Base-by-base conservation (phyloP, 2,329 filamentous ascomycete species). In the Stemphylium vesicarium region DNA sequence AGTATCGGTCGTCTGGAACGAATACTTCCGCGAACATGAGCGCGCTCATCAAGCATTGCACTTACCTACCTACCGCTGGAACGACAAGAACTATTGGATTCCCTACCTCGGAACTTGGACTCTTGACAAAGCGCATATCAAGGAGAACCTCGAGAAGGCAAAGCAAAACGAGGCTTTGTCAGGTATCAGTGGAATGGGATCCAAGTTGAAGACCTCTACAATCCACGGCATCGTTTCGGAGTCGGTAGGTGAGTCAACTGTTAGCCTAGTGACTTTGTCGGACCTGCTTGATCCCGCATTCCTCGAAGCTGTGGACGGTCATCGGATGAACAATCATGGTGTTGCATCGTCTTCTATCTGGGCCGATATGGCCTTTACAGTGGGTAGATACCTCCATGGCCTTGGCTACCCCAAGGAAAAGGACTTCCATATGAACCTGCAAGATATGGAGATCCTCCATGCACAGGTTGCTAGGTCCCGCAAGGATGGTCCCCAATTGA, bases 291-390 rank as follows among this genome's bases (percentile, higher is more conserved):
- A 40, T 40, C 38, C 38, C 16, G 38, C 38, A 24, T 40, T 40
- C 38, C 38, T 40, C 18, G 38, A 40, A 40, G 38, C 38, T 24
- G 38, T 40, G 10, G 38, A 40, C 26, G 73, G 22, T 16, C 59
- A 12, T 37, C 26, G 24, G 16, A 51, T 44, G 48, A 51, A 51
- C 18, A 44, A 44, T 20, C 42, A 42, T 20, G 35, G 37, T 33
- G 71, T 73, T 11, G 65, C 78, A 45, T 71, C 66, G 41, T 71
- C 75, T 89, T 69, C 69, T 66, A 51, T 51, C 4, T 60, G 68
- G 4, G 82, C 72, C 43, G 69, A 86, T 32, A 77, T 77, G 50
- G 73, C 78, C 0, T 74, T 90, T 0, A 81, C 89, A 67, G 69
- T 69, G 1, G 77, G 75, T 1, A 86, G 86, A 0, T 63, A 85